Evolutionary conservation across 1,284 basidiomycete genomes (phyloP).

Genomic region (Cryptococcus floricola): DNA sequence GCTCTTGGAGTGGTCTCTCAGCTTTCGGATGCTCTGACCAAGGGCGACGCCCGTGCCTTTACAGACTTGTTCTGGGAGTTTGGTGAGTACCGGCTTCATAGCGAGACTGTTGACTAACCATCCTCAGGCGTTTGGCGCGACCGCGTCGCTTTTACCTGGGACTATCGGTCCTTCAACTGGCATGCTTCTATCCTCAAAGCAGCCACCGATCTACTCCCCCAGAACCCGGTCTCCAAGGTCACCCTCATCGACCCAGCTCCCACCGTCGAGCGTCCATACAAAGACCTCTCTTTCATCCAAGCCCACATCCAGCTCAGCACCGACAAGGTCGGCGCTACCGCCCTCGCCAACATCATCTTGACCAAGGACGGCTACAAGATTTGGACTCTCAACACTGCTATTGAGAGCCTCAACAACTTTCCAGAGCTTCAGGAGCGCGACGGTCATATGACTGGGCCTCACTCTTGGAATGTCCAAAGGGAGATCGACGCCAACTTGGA

Average conservation of each 20-base stretch:
- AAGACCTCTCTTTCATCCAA: slow-evolving; percentile 59
- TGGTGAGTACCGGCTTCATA: slow-evolving; percentile 8
- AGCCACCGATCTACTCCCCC: slow-evolving; percentile 21
- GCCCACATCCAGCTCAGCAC: slow-evolving; percentile 58
- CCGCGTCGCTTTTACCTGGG: slow-evolving; percentile 53
- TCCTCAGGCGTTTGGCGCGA: slow-evolving; percentile 26
- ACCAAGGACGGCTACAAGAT: slow-evolving; percentile 55
- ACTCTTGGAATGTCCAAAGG: slow-evolving; percentile 17
- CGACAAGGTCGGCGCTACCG: slow-evolving; percentile 51
- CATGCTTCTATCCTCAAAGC: slow-evolving; percentile 42
- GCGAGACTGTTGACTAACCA: background rate
- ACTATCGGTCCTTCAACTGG: slow-evolving; percentile 61
- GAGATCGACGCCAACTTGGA: slow-evolving; percentile 30
- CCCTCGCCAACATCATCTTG: slow-evolving; percentile 56
- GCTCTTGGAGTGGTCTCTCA: slow-evolving; percentile 4
- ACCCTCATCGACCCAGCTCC: slow-evolving; percentile 47
- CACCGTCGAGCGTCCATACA: slow-evolving; percentile 52
- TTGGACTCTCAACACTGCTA: slow-evolving; percentile 56
- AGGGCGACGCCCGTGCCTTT: slow-evolving; percentile 15
- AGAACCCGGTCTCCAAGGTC: slow-evolving; percentile 39
- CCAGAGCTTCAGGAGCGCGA: slow-evolving; percentile 42
- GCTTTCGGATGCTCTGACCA: background rate
- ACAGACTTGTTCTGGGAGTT: slow-evolving; percentile 26
- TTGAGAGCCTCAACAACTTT: slow-evolving; percentile 56
- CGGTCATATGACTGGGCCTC: slow-evolving; percentile 23